Conservation (phyloP, 1,139 yeast genomes). For the Hansenula sp. region DNA sequence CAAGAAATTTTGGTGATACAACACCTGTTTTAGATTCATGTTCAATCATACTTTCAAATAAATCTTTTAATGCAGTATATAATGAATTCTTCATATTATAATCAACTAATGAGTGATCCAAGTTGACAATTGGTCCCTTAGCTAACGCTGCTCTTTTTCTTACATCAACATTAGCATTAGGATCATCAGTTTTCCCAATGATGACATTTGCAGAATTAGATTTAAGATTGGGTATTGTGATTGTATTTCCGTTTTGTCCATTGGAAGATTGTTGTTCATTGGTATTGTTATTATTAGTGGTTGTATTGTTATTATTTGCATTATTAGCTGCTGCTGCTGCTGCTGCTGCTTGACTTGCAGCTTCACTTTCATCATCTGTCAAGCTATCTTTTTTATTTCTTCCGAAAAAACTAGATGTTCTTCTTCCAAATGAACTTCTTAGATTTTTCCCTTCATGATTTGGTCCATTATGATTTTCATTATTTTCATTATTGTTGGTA, state of each 20-base stretch:
- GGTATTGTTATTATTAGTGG: no score
- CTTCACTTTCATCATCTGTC: conserved; percentile 9
- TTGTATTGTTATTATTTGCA: conserved; percentile 1
- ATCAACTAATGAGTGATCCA: conserved; percentile 59
- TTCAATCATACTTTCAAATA: conserved; percentile 81
- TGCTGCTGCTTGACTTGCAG: conserved; percentile 1
- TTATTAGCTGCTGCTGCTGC: conserved; percentile 1
- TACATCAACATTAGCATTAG: conserved; percentile 63
- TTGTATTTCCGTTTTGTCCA: conserved; percentile 1
- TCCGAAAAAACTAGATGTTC: conserved; percentile 24
- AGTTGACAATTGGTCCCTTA: conserved; percentile 79
- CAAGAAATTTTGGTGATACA: conserved; percentile 73
- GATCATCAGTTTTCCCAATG: conserved; percentile 44
- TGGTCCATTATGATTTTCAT: background rate
- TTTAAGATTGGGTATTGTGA: conserved; percentile 32
- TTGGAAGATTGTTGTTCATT: no score
- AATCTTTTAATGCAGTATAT: conserved; percentile 73
- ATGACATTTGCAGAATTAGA: conserved; percentile 35
- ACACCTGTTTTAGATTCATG: conserved; percentile 70
- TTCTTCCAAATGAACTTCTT: conserved; percentile 12
- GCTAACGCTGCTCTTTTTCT: conserved; percentile 76
- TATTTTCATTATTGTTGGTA: conserved; percentile 1
- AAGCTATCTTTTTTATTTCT: conserved; percentile 11
- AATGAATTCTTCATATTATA: conserved; percentile 51
- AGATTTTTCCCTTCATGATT: conserved; percentile 2